Evolutionary conservation across 2,329 filamentous ascomycete genomes (phyloP).

Genomic region (Colletotrichum paranaense): DNA sequence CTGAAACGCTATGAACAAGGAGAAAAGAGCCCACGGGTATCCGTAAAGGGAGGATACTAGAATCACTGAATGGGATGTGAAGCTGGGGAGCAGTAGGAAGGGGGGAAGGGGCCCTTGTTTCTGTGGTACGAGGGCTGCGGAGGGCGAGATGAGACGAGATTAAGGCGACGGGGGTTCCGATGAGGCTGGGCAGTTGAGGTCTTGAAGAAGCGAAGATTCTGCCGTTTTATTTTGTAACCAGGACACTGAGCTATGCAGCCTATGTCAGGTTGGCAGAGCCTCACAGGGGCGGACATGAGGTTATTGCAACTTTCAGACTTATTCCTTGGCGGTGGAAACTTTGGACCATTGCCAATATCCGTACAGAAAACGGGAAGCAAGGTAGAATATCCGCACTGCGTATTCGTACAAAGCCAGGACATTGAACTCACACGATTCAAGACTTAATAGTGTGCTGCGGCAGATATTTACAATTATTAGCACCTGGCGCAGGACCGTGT

Average conservation of each 20-base stretch:
- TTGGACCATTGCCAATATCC: not conserved
- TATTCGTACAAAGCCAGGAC: not conserved
- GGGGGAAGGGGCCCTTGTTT: not conserved
- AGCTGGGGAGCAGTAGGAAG: not conserved
- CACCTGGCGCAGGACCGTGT: not conserved
- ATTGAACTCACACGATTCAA: constrained; percentile 1
- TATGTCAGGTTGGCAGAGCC: not conserved
- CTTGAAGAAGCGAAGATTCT: constrained; percentile 14
- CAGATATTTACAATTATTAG: constrained; percentile 1
- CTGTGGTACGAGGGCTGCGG: not conserved
- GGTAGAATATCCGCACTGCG: not conserved
- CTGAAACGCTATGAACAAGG: not conserved
- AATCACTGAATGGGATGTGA: no score
- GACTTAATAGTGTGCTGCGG: constrained; percentile 1
- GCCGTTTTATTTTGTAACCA: not conserved
- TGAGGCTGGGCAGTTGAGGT: not conserved
- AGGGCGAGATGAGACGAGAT: constrained; percentile 22
- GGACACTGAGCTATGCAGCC: not conserved
- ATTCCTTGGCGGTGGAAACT: not conserved
- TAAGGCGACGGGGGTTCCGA: not conserved
- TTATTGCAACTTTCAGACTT: not conserved
- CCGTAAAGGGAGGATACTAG: no score
- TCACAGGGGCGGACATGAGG: not conserved
- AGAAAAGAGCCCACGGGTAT: no score
- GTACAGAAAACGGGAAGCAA: not conserved